phyloP scores from a whole-genome alignment of 2,329 filamentous ascomycete genomes.

The Aspergillus alliaceus region DNA sequence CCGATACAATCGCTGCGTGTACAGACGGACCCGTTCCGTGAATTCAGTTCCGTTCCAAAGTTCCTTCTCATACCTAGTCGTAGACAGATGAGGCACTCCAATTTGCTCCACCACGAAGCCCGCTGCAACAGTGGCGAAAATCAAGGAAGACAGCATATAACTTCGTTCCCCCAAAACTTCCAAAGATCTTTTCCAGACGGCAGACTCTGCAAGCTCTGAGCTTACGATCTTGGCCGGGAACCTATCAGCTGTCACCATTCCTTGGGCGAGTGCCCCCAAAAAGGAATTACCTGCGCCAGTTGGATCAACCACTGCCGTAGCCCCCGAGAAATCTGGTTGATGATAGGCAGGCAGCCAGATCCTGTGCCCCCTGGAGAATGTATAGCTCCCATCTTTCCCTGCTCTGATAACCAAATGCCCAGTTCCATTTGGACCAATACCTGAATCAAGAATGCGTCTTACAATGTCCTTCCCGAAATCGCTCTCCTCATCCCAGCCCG shows the following conservation, averaged over 20 bases:
- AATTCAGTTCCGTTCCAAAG: conserved; percentile 48
- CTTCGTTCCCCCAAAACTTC: conserved; percentile 49
- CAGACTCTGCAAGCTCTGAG: conserved; percentile 49
- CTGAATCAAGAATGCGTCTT: conserved; percentile 34
- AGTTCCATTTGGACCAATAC: conserved; percentile 37
- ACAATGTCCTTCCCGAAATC: conserved; percentile 33
- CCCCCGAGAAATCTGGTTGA: conserved; percentile 31
- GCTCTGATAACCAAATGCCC: conserved; percentile 55
- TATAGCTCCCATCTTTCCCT: conserved; percentile 60
- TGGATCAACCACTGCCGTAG: conserved; percentile 71
- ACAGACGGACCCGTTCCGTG: conserved; percentile 45
- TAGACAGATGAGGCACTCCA: conserved; percentile 64
- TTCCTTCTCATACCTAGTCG: conserved; percentile 33
- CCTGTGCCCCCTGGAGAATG: conserved; percentile 41
- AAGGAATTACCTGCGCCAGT: conserved; percentile 95
- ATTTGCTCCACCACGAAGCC: conserved; percentile 95
- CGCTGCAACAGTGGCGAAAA: conserved; percentile 78
- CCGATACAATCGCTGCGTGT: conserved; percentile 43
- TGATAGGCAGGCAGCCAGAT: conserved; percentile 81
- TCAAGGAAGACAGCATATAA: conserved; percentile 64
- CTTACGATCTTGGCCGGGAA: conserved; percentile 30
- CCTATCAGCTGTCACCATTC: conserved; percentile 48
- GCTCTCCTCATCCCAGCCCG: conserved; percentile 34
- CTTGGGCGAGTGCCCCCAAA: conserved; percentile 62
- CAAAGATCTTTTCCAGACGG: conserved; percentile 48